phyloP scores from a whole-genome alignment of 495 filamentous ascomycete genomes.

The Recurvomyces mirabilis region DNA sequence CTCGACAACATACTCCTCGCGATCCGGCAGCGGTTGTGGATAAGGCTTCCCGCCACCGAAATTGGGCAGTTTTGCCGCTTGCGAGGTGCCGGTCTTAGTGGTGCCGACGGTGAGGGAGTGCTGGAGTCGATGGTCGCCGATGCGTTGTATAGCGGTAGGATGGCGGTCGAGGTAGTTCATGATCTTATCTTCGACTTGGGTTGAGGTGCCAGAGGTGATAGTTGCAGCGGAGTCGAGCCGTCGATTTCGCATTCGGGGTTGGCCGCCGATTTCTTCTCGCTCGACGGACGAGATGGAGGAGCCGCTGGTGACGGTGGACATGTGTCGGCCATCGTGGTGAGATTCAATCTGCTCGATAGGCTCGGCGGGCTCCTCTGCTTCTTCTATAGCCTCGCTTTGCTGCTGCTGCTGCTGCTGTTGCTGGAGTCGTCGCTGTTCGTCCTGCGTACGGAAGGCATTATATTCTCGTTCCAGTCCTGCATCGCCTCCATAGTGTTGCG shows the following conservation, averaged over 20 bases:
- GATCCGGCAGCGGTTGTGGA: conserved; percentile 33
- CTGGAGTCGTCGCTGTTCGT: background rate
- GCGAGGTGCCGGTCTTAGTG: background rate
- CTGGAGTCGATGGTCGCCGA: conserved; percentile 20
- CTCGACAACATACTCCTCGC: conserved; percentile 40
- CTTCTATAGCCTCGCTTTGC: background rate
- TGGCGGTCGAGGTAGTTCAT: conserved; percentile 23
- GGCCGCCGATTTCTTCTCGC: background rate
- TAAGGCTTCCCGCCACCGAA: conserved; percentile 31
- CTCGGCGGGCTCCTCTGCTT: background rate
- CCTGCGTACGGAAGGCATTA: background rate
- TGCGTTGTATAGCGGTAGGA: conserved; percentile 22
- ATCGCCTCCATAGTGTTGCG: background rate
- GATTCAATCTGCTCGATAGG: background rate
- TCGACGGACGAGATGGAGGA: background rate
- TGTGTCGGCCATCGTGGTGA: background rate
- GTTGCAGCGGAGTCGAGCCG: conserved; percentile 6
- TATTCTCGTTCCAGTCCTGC: background rate
- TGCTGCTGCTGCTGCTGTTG: background rate
- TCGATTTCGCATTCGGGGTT: background rate
- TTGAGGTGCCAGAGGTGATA: conserved; percentile 1
- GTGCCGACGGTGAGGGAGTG: conserved; percentile 20
- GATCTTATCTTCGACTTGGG: conserved; percentile 8
- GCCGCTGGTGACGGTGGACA: background rate
- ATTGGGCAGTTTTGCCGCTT: conserved; percentile 14